Conservation (phyloP, 805 yeast species). For the Ogataea pini region DNA sequence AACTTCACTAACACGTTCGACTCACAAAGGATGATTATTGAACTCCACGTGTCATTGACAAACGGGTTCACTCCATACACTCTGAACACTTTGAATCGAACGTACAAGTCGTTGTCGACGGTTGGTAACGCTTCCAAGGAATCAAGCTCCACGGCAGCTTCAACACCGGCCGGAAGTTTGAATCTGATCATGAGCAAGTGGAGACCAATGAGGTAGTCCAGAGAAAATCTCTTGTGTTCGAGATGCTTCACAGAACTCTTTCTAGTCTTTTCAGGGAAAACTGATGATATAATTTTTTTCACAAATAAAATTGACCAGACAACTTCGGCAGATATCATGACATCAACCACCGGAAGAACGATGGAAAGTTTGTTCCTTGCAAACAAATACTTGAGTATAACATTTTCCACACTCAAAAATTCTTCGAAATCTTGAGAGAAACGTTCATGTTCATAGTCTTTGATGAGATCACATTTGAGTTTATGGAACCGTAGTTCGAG, state of each 20-base stretch:
- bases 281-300: conserved; percentile 15
- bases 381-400: conserved; percentile 18
- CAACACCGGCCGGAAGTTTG: conserved; percentile 30
- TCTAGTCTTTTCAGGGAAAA: conserved; percentile 12
- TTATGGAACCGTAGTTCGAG: conserved; percentile 12
- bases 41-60: conserved; percentile 29
- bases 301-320: conserved; percentile 35
- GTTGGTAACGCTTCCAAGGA: conserved; percentile 28
- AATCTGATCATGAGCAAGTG: conserved; percentile 28
- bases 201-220: conserved; percentile 24
- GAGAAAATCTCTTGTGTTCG: too few species aligned
- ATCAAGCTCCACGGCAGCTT: conserved; percentile 33
- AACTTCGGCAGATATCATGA: conserved; percentile 31
- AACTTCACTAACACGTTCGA: conserved; percentile 17
- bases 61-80: conserved; percentile 33
- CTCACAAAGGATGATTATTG: conserved; percentile 25
- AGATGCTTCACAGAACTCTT: background rate
- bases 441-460: conserved; percentile 24
- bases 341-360: conserved; percentile 31
- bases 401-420: conserved; percentile 17
- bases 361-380: conserved; percentile 20
- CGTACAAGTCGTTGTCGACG: conserved; percentile 11
- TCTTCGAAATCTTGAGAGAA: conserved; percentile 6
- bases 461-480: conserved; percentile 18
- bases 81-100: conserved; percentile 29